Percentiles rank a stretch among this genome's conserved stretches.
phyloP scores from a whole-genome alignment of 225 moss, liverwort and hornwort species.

The Bryoerythrophyllum caledonicum region DNA sequence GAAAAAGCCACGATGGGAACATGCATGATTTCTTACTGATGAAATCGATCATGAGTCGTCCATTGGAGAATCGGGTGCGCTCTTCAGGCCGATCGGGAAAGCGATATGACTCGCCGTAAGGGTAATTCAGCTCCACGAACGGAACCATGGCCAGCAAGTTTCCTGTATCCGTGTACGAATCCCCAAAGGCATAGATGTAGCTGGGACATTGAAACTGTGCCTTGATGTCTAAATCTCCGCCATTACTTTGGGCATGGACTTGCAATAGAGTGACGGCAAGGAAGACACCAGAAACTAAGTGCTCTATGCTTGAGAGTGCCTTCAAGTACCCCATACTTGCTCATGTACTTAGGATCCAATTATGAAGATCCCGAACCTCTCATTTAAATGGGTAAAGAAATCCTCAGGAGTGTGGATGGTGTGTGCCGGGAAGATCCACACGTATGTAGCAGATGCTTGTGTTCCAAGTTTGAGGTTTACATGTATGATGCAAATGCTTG shows the following conservation, averaged over 20 bases:
- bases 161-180: constrained; percentile 47
- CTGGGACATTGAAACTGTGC: constrained; percentile 28
- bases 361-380: neutral
- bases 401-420: neutral
- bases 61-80: constrained; percentile 36
- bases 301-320: neutral
- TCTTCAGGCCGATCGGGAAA: constrained; percentile 45
- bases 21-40: constrained; percentile 31
- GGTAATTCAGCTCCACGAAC: constrained; percentile 11
- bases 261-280: neutral
- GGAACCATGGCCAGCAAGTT: constrained; percentile 38
- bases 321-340: neutral
- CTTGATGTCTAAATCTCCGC: neutral
- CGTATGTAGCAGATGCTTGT: neutral
- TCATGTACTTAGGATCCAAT: neutral
- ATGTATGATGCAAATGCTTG: too few relatives aligned
- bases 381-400: neutral
- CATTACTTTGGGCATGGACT: constrained; percentile 3
- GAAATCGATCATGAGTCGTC: constrained; percentile 46
- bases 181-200: constrained; percentile 48
- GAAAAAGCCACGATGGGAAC: neutral
- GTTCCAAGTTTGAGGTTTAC: neutral
- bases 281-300: constrained; percentile 3
- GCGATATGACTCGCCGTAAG: constrained; percentile 43
- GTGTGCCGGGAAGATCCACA: constrained; percentile 12